Evolutionary conservation across 106 monocot genomes (phyloP), one percentile per base, ranked within the genome.

Genomic region (Phalaenopsis aphrodite): DNA sequence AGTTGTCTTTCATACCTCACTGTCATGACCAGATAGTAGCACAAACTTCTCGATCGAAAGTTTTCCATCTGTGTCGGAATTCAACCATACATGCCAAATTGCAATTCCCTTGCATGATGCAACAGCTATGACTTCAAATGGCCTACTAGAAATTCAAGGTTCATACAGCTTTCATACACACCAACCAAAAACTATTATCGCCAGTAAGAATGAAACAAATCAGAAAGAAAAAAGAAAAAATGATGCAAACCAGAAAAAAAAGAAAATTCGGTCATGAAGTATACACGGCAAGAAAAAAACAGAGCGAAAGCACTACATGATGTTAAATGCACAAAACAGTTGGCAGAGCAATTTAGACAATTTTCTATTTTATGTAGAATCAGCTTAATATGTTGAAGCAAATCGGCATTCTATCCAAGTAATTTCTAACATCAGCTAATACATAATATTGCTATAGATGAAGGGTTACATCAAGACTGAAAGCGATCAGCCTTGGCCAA

Each of bases 121-220:
- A 87, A 98, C 88, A 52, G 92, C 90, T 82, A 98, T 88, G 38
- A 92, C 79, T 69, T 98, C 98, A 79, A 88, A 98, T 64, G 95
- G 90, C 86, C 95, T 96, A 58, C 78, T 89, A 84, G 12, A 56
- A 77, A 42, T 61, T 48, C 48, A 80, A 8, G 17, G 15, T 73
- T 52, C 64, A 17, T 57, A 57, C 9, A 57, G 43, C 5, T 45
- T 30, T 0, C 30, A 48, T 48, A 48, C 48, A 7, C 48, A 48
- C 12, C 24, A 52, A 52, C 3, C 12, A 52, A 52, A 65, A 65
- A 65, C 21, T 23, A 65, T 23, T 65, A 65, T 21, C 24, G 24
- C 24, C 61, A 61, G 30, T 61, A 6, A 61, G 61, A 19, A 61
- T 4, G 7, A 48, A 19, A 61, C n/a, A 3, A 61, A 61, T 17